Base-by-base conservation (phyloP, 176 grass and related monocot species). In the Lolium perenne region DNA sequence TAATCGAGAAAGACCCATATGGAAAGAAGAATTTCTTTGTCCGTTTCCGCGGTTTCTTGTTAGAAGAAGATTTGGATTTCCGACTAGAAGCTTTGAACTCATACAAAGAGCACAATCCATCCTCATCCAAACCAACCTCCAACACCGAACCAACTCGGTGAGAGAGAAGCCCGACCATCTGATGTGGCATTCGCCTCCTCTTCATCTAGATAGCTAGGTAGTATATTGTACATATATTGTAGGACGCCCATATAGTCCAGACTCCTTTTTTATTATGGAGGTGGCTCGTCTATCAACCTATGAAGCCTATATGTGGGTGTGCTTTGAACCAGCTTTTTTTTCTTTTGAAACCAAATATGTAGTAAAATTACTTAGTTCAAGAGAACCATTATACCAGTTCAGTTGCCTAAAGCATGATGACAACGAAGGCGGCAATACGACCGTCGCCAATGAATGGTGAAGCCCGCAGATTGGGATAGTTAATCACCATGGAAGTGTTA, bases 371-470 rank as follows among this genome's bases (percentile, higher is more conserved):
- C 26, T 29, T 29, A 60, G 7, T 18, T 22, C 7, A 4, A 22
- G 58, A 10, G 8, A 60, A 29, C 26, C 26, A 29, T 29, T 29
- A 29, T 29, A 29, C 26, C 26, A 29, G 26, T 29, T 29, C 26
- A 29, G 26, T 29, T 29, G 0, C 26, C 26, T 29, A 29, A 29
- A 6, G 61, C 11, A 64, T 64, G 61, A 64, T 64, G 61, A 4
- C 61, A 29, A 12, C 21, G n/a, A 29, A 62, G 59, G 59, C 59
- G 3, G 0, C 9, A 23, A 61, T 11, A 11, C 58, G 23, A 61
- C 58, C 18, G 2, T 21, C 0, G 59, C 6, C 10, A 21, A 62
- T 85, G 93, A 95, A 95, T 86, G 92, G 94, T 3, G 86, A 95
- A 89, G 79, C 88, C 0, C 88, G 93, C 53, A 95, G 69, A 29